Evolutionary conservation across 495 filamentous ascomycete genomes (phyloP).

Genomic region (Melanomma pulvis-pyrius): DNA sequence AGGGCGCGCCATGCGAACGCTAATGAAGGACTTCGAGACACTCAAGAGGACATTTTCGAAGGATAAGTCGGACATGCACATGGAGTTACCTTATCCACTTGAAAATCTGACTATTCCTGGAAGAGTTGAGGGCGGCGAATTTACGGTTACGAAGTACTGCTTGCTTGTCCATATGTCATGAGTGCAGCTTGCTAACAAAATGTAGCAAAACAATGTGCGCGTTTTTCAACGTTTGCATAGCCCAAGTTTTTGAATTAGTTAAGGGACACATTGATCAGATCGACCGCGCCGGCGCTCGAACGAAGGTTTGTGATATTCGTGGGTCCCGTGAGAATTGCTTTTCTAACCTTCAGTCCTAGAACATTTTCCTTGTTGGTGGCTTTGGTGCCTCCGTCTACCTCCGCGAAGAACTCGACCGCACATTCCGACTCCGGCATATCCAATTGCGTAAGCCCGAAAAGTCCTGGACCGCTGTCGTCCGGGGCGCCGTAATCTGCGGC

Average conservation of each 20-base stretch:
- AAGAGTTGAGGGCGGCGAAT: conserved; percentile 21
- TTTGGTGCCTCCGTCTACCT: conserved; percentile 30
- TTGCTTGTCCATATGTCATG: background rate
- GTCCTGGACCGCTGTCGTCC: conserved; percentile 37
- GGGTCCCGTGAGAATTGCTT: background rate
- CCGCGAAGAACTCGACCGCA: conserved; percentile 11
- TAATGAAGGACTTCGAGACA: conserved; percentile 28
- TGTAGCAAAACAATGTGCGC: conserved; percentile 13
- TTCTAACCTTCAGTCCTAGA: conserved; percentile 14
- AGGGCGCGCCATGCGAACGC: conserved; percentile 19
- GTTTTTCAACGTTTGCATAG: conserved; percentile 30
- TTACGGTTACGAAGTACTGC: conserved; percentile 23
- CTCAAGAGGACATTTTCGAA: conserved; percentile 11
- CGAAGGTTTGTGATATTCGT: conserved; percentile 1
- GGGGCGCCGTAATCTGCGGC: conserved; percentile 27
- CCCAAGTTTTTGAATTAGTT: conserved; percentile 9
- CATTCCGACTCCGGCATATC: conserved; percentile 14
- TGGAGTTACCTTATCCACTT: conserved; percentile 28
- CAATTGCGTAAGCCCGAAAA: conserved; percentile 26
- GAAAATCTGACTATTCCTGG: conserved; percentile 19
- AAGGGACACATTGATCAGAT: conserved; percentile 18
- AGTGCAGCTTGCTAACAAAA: background rate
- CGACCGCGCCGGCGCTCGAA: conserved; percentile 4
- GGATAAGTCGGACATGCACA: conserved; percentile 8
- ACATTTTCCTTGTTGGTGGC: conserved; percentile 33